Base-by-base conservation (phyloP, 257 asterid species). In the Petunia axillaris region DNA sequence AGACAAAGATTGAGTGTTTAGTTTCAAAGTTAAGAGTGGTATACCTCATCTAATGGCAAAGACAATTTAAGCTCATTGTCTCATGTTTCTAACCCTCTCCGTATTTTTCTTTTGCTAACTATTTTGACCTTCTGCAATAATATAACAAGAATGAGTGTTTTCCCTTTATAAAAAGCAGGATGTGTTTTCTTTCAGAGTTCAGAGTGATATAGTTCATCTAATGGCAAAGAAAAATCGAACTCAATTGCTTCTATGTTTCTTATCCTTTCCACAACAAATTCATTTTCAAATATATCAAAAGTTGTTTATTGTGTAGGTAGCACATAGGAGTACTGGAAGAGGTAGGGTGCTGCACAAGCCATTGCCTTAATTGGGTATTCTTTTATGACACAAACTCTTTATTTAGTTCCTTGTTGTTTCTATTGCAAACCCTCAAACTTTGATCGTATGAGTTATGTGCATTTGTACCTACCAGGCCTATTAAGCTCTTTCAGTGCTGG, bases 321-420 rank as follows among this genome's bases (percentile, higher is more conserved):
- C 66, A 86, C 87, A 53, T 87, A 81, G 66, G 89, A 86, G 75
- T 86, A 83, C 37, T 86, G 89, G 89, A 83, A 79, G 85, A 83
- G 89, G 79, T 87, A 86, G 78, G 87, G 83, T 75, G 87, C 87
- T 68, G 89, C 89, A 66, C 87, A 86, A 83, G 87, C 75, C 71
- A 83, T 86, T 83, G 87, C 86, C 64, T 83, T 82, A 76, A 86
- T 85, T 81, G 77, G 73, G 88, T 83, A 85, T 67, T 85, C 64
- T 68, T 66, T 79, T 74, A 7, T 9, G 5, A 1, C 83, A 73
- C 77, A 50, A 35, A 35, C 14, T 50, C 77, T 25, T 25, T 11
- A 73, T 48, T 2, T 11, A 10, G 43, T 48, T 15, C 35, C 6
- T 48, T 6, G 5, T 71, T 35, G 16, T 71, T 48, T 48, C 77